Conservation (phyloP, 129 eudicot species). For the Chrysanthemum seticuspe region DNA sequence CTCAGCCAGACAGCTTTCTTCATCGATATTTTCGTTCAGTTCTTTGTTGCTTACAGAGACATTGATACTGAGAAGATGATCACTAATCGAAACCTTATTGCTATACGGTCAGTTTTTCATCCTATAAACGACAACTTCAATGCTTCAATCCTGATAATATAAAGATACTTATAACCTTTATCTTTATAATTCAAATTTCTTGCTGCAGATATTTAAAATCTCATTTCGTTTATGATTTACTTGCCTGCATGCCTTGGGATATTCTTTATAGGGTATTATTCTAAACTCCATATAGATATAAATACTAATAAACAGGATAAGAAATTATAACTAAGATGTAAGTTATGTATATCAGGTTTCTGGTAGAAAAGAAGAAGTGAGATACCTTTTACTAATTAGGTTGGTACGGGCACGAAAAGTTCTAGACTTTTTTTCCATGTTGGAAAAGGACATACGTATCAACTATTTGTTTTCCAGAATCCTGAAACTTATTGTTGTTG, state of each 20-base stretch:
- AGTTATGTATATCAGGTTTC: conserved; percentile 38
- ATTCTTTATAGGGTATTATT: conserved; percentile 58
- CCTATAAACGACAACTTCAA: not conserved
- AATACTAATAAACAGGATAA: no score
- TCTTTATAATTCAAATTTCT: not conserved
- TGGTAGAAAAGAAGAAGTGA: conserved; percentile 58
- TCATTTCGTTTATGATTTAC: conserved; percentile 63
- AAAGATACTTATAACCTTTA: not conserved
- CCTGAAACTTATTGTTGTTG: conserved; percentile 59
- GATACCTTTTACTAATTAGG: conserved; percentile 67
- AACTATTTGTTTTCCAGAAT: conserved; percentile 69
- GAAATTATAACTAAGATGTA: no score
- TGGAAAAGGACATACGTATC: conserved; percentile 75
- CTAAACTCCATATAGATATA: not conserved
- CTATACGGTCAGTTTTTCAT: conserved; percentile 56
- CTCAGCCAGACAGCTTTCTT: conserved; percentile 78
- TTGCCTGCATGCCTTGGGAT: conserved; percentile 93
- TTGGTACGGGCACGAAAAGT: conserved; percentile 60
- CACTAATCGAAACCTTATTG: conserved; percentile 56
- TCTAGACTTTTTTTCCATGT: conserved; percentile 35
- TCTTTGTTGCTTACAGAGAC: conserved; percentile 89
- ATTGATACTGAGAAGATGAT: conserved; percentile 67
- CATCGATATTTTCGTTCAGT: conserved; percentile 67
- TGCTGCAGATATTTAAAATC: conserved; percentile 74
- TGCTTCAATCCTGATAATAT: no score